Conservation (phyloP, 2,329 filamentous ascomycete species). For the Cordyceps fumosorosea region DNA sequence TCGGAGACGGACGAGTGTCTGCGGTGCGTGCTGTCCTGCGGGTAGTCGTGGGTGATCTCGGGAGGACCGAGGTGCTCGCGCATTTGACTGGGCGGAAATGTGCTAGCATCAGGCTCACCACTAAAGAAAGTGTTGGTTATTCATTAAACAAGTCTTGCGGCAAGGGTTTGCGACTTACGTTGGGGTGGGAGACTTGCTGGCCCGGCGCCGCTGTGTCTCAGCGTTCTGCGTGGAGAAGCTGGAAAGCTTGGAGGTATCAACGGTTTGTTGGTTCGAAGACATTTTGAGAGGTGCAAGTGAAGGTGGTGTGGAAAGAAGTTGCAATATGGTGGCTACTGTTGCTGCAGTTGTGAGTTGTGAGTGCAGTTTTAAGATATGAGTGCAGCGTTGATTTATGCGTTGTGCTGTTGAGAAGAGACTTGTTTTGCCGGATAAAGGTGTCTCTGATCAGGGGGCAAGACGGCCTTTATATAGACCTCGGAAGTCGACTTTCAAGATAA, state of each 20-base stretch:
- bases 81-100: constrained; percentile 1
- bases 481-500: neutral
- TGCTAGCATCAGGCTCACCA: neutral
- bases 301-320: neutral
- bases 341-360: too few relatives aligned
- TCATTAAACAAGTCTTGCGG: neutral
- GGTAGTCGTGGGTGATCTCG: constrained; percentile 12
- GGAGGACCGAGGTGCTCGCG: constrained; percentile 10
- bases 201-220: neutral
- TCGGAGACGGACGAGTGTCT: constrained; percentile 9
- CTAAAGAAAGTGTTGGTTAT: neutral
- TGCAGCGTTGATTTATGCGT: neutral
- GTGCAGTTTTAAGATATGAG: neutral
- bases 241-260: neutral
- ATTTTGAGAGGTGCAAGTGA: neutral
- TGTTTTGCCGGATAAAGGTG: neutral
- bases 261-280: neutral
- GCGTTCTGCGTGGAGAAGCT: neutral
- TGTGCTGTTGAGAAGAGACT: neutral
- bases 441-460: neutral
- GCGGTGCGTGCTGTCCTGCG: constrained; percentile 12
- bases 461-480: neutral
- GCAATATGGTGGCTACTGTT: neutral
- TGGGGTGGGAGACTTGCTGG: neutral
- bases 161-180: neutral